phyloP scores from a whole-genome alignment of 805 yeast genomes.

The Wickerhamiella cacticola region DNA sequence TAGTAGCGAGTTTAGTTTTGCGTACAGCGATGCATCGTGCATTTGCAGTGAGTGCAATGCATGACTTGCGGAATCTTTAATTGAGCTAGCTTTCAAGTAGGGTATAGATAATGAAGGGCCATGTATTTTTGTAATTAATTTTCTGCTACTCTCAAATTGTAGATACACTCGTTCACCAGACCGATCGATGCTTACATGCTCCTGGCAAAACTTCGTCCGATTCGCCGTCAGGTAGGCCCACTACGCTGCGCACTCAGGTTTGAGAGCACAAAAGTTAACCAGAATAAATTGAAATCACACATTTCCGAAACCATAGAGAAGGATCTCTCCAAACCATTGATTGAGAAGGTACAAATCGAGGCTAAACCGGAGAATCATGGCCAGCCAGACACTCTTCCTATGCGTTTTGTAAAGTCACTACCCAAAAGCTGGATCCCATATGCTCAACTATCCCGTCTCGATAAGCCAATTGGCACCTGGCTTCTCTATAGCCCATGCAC shows the following conservation, averaged over 20 bases:
- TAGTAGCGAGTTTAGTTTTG: too few species aligned
- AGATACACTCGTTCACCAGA: not conserved
- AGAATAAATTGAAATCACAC: not conserved
- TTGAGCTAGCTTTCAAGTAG: too few species aligned
- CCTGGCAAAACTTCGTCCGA: not conserved
- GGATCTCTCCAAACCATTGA: not conserved
- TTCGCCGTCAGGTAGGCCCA: not conserved
- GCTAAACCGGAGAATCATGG: constrained; percentile 15
- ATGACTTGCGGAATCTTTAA: too few species aligned
- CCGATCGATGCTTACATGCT: constrained; percentile 3
- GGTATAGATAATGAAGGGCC: too few species aligned
- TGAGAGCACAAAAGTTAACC: not conserved
- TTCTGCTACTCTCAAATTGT: not conserved
- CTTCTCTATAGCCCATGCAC: constrained; percentile 71
- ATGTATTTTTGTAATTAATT: not conserved
- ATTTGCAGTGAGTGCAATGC: too few species aligned
- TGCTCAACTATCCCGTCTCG: constrained; percentile 82
- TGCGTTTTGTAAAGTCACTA: constrained; percentile 31
- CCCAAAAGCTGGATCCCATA: constrained; percentile 76
- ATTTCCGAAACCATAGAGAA: not conserved
- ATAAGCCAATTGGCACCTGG: constrained; percentile 93
- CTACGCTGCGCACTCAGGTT: not conserved
- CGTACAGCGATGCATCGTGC: too few species aligned
- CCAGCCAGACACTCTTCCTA: constrained; percentile 24
- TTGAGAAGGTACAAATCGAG: not conserved